Percentiles rank a stretch among this genome's conserved stretches.
These are phyloP conservation scores for Yamadazyma sp. DNA, from an alignment of 1,139 yeast species.

Conservation along the genomic window DNA sequence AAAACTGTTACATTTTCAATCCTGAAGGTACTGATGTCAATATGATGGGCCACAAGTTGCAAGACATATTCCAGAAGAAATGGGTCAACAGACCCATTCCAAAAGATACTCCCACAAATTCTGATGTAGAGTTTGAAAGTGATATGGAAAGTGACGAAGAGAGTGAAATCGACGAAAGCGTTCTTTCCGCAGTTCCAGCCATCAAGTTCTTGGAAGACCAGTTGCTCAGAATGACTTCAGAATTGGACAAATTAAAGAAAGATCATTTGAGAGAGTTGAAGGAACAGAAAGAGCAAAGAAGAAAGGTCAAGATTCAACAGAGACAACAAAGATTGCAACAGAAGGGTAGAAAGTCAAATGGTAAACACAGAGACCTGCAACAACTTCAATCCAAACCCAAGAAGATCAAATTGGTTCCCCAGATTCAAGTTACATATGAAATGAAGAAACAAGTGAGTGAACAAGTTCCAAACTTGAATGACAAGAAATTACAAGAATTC, in stretches of 20 bases:
- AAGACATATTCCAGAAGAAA: slow-evolving; percentile 78
- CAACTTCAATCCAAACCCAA: slow-evolving; percentile 5
- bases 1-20: slow-evolving; percentile 87
- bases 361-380: slow-evolving; percentile 3
- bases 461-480: slow-evolving; percentile 74
- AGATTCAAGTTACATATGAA: slow-evolving; percentile 70
- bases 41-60: slow-evolving; percentile 91
- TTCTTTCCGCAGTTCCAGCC: slow-evolving; percentile 77
- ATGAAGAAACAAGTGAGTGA: slow-evolving; percentile 96
- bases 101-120: slow-evolving; percentile 50
- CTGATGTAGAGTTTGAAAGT: slow-evolving; percentile 35
- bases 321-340: slow-evolving; percentile 35
- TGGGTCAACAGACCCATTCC: slow-evolving; percentile 91
- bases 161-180: slow-evolving; percentile 70
- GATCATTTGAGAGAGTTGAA: slow-evolving; percentile 60
- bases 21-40: slow-evolving; percentile 96
- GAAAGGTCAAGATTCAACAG: slow-evolving; percentile 47
- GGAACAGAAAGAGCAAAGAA: slow-evolving; percentile 43
- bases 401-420: slow-evolving; percentile 16
- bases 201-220: slow-evolving; percentile 87
- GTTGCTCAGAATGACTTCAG: slow-evolving; percentile 79
- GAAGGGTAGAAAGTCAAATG: slow-evolving; percentile 10
- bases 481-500: slow-evolving; percentile 79
- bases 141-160: slow-evolving; percentile 51
- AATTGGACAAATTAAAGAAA: slow-evolving; percentile 77